These are phyloP conservation scores for Turritis glabra DNA, from an alignment of 345 rosid species.

Conservation along the genomic window DNA sequence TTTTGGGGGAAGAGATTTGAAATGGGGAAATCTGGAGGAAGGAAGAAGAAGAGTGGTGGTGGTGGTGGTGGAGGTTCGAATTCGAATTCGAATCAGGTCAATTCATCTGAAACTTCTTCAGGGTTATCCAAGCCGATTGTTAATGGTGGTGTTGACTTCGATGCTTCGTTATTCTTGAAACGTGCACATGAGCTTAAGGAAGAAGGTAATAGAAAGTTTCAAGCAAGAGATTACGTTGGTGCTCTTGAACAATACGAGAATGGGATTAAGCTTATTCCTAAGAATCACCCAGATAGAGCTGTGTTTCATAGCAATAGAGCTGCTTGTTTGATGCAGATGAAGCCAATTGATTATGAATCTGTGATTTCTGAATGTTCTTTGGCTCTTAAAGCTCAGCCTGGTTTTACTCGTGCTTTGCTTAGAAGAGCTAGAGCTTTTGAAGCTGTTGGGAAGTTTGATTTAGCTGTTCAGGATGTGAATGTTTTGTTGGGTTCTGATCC, in stretches of 20 bases:
- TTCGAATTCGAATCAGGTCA: constrained; percentile 47
- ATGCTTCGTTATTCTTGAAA: constrained; percentile 69
- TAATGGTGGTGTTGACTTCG: constrained; percentile 67
- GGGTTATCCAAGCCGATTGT: constrained; percentile 42
- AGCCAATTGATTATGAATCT: constrained; percentile 80
- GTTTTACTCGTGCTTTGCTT: constrained; percentile 72
- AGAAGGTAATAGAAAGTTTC: constrained; percentile 90
- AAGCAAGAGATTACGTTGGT: constrained; percentile 69
- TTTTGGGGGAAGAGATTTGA: background rate
- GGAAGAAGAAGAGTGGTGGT: constrained; percentile 59
- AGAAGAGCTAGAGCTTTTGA: constrained; percentile 92
- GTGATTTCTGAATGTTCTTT: constrained; percentile 80
- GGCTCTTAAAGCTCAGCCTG: constrained; percentile 90
- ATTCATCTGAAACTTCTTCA: constrained; percentile 38
- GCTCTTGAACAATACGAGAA: constrained; percentile 83
- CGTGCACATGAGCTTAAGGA: constrained; percentile 95
- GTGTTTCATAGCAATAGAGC: constrained; percentile 93
- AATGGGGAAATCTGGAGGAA: constrained; percentile 93
- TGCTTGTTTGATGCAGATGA: constrained; percentile 98
- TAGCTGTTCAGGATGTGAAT: constrained; percentile 87
- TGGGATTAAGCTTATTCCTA: constrained; percentile 73
- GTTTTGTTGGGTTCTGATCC: constrained; percentile 68
- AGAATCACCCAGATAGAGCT: constrained; percentile 82
- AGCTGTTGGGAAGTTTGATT: constrained; percentile 72
- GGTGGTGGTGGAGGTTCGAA: constrained; percentile 30